Conservation (phyloP, 116 monocot genomes). For the Dioscorea cayenensis region DNA sequence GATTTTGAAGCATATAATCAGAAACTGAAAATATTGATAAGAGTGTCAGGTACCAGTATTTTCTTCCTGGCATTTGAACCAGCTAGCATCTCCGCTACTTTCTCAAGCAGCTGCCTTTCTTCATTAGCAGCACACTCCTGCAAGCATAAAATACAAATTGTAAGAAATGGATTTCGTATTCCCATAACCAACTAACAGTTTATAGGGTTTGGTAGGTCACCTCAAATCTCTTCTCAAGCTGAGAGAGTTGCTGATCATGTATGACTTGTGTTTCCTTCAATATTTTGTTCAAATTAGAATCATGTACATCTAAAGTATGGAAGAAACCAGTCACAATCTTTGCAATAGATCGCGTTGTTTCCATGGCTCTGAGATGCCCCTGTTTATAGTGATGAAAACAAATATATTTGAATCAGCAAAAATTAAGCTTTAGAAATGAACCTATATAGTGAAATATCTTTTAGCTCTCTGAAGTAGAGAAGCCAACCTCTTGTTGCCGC, state of each 20-base stretch:
- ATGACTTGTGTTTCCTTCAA: conserved; percentile 71
- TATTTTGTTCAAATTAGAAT: conserved; percentile 60
- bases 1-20: not conserved
- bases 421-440: not conserved
- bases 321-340: conserved; percentile 74
- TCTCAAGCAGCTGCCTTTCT: conserved; percentile 81
- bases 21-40: not conserved
- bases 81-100: conserved; percentile 87
- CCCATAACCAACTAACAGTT: not conserved
- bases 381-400: conserved; percentile 14
- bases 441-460: not conserved
- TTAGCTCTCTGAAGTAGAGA: conserved; percentile 2
- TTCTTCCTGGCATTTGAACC: conserved; percentile 82
- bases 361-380: conserved; percentile 75
- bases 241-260: conserved; percentile 54
- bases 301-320: conserved; percentile 61
- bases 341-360: conserved; percentile 72
- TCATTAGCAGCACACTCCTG: conserved; percentile 93
- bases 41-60: conserved; percentile 41
- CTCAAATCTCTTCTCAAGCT: conserved; percentile 97
- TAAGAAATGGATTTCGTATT: not conserved
- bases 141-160: not conserved
- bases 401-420: not conserved
- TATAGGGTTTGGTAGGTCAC: conserved; percentile 18
- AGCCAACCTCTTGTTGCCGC: conserved; percentile 72